Conservation (phyloP, 1,284 basidiomycete genomes). For the Trametes hirsuta region DNA sequence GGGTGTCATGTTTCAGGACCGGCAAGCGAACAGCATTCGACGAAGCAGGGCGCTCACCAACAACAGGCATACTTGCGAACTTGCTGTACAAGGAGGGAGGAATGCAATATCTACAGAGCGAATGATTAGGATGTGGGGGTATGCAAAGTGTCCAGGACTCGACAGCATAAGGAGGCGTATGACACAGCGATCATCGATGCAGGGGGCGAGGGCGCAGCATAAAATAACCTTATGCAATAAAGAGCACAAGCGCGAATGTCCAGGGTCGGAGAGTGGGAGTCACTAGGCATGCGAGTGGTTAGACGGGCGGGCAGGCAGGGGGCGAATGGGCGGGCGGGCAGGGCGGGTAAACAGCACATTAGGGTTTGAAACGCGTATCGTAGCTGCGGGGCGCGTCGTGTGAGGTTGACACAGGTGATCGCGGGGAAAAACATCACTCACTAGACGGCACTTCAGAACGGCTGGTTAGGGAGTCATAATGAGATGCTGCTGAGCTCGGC, state of each 20-base stretch:
- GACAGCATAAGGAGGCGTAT: slow-evolving; percentile 24
- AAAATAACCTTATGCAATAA: slow-evolving; percentile 27
- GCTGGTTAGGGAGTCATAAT: slow-evolving; percentile 19
- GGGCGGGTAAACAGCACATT: slow-evolving; percentile 9
- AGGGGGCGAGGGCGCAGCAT: slow-evolving; percentile 17
- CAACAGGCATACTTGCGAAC: slow-evolving; percentile 4
- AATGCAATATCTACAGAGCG: slow-evolving; percentile 23
- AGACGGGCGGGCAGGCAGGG: not conserved
- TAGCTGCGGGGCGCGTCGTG: slow-evolving; percentile 10
- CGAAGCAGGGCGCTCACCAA: slow-evolving; percentile 6
- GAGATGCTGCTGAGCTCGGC: slow-evolving; percentile 25
- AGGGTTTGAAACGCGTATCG: slow-evolving; percentile 20
- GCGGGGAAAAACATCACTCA: not conserved
- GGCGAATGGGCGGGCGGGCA: not conserved
- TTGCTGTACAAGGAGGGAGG: slow-evolving; percentile 8
- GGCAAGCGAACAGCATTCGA: not conserved
- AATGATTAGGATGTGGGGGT: slow-evolving; percentile 16
- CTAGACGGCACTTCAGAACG: not conserved
- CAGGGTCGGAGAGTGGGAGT: not conserved
- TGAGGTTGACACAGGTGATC: slow-evolving; percentile 4
- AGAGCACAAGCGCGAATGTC: slow-evolving; percentile 16
- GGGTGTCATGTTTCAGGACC: slow-evolving; percentile 7
- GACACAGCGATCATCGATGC: slow-evolving; percentile 17
- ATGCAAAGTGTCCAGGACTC: slow-evolving; percentile 7
- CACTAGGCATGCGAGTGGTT: not conserved